Evolutionary conservation across 352 stramenopile species (phyloP).

Genomic region (Thalassiosira mediterranea): DNA sequence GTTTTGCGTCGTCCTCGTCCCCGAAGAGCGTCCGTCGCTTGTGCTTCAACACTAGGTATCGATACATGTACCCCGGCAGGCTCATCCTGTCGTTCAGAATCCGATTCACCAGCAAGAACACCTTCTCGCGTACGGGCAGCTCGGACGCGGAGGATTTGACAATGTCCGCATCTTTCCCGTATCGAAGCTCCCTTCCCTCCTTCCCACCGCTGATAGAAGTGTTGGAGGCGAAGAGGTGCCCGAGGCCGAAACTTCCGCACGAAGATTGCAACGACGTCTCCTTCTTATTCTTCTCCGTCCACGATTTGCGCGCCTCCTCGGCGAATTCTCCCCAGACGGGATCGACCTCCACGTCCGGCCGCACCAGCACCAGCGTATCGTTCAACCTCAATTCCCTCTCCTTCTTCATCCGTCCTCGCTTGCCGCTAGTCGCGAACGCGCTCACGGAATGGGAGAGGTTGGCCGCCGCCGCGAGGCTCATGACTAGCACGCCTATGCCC

Average conservation of each 20-base stretch:
- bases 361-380: slow-evolving; percentile 57
- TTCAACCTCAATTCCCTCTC: slow-evolving; percentile 28
- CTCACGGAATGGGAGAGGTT: slow-evolving; percentile 36
- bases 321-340: slow-evolving; percentile 70
- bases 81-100: slow-evolving; percentile 79
- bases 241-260: slow-evolving; percentile 28
- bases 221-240: slow-evolving; percentile 38
- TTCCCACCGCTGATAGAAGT: slow-evolving; percentile 20
- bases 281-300: slow-evolving; percentile 33
- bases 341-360: slow-evolving; percentile 74
- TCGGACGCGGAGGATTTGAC: slow-evolving; percentile 68
- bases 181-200: slow-evolving; percentile 45
- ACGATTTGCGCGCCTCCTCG: slow-evolving; percentile 42
- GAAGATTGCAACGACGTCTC: slow-evolving; percentile 29
- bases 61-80: slow-evolving; percentile 76
- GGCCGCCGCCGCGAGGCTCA: slow-evolving; percentile 54
- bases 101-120: slow-evolving; percentile 74
- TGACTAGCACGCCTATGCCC: slow-evolving; percentile 61
- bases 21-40: slow-evolving; percentile 34
- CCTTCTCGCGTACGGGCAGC: slow-evolving; percentile 75
- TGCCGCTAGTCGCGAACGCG: too few species aligned
- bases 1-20: slow-evolving; percentile 12
- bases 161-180: slow-evolving; percentile 74
- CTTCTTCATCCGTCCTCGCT: too few species aligned
- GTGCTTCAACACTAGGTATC: slow-evolving; percentile 64